Evolutionary conservation across 208 protist genomes (phyloP), one percentile per base, ranked within the genome.

Genomic region (Trypanosomatidae sp.): DNA sequence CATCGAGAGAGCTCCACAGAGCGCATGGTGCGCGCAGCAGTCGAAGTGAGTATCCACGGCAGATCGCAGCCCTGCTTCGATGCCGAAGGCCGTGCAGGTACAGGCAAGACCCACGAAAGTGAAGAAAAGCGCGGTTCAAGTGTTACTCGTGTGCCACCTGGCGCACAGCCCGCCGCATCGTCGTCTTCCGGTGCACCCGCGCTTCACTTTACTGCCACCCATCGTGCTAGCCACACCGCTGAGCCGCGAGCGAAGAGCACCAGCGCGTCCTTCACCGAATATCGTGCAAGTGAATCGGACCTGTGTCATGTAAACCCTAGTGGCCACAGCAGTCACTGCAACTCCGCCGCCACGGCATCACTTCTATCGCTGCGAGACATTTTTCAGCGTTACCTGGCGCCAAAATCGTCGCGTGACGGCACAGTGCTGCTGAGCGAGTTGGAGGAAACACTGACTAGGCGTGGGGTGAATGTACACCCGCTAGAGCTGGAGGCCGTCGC

Each of bases 401-500:
- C 67, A 30, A 13, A 19, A 15, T 39, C 62, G 30, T 74, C 46
- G 58, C 56, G 39, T 17, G 59, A 72, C 33, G 74, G 70, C n/a
- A 65, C 53, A 1, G 77, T 91, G 56, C 66, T 77, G 58, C 71
- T 88, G 39, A 78, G 71, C n/a, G 72, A 74, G 49, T 55, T 91
- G 25, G 77, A 82, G 59, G 64, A 53, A 30, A 69, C 81, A 0
- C 72, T 91, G 15, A 62, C 64, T 2, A 50, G 43, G 5, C 77
- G 78, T 28, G 77, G 78, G 7, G 62, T 89, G 19, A 74, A 74
- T 17, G 67, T 90, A 10, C 69, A 74, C 25, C 73, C 85, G 25
- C 49, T 82, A 15, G 87, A 92, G 66, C 52, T 92, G n/a, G 85
- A 89, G 55, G 85, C 85, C 12, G 76, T 92, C 46, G 85, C 80